Conservation (phyloP, 1,284 basidiomycete species). For the Phlebopus sp. region DNA sequence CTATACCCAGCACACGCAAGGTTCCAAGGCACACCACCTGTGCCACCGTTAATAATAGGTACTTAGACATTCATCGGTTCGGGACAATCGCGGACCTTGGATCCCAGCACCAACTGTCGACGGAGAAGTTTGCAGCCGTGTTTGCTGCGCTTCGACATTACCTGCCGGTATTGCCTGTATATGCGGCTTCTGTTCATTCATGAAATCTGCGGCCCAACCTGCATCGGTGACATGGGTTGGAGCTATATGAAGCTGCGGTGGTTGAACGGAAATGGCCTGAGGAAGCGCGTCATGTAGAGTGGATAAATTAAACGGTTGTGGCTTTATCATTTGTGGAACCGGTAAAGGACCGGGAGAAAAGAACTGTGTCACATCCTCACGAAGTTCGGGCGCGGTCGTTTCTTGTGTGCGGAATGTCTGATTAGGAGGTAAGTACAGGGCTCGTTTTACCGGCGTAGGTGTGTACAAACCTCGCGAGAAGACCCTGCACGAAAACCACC, state of each 20-base stretch:
- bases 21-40: constrained; percentile 38
- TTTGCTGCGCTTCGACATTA: constrained; percentile 16
- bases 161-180: constrained; percentile 6
- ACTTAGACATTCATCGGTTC: constrained; percentile 2
- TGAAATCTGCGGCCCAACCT: constrained; percentile 48
- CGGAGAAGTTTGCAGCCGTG: constrained; percentile 5
- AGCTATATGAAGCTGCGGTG: constrained; percentile 25
- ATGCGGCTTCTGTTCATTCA: constrained; percentile 33
- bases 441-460: constrained; percentile 7
- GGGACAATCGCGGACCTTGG: constrained; percentile 19
- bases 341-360: constrained; percentile 43
- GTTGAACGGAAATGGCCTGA: constrained; percentile 21
- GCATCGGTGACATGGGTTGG: constrained; percentile 6
- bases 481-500: constrained; percentile 51
- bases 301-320: constrained; percentile 48
- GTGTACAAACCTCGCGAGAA: constrained; percentile 51
- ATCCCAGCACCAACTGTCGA: constrained; percentile 4
- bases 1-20: constrained; percentile 30
- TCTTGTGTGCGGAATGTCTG: constrained; percentile 62
- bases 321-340: constrained; percentile 33
- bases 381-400: constrained; percentile 40
- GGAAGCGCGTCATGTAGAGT: constrained; percentile 57
- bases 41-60: constrained; percentile 6
- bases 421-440: constrained; percentile 6
- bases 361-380: constrained; percentile 68